Evolutionary conservation across 768 basidiomycete species (phyloP).

Genomic region (Boletus fagicola): DNA sequence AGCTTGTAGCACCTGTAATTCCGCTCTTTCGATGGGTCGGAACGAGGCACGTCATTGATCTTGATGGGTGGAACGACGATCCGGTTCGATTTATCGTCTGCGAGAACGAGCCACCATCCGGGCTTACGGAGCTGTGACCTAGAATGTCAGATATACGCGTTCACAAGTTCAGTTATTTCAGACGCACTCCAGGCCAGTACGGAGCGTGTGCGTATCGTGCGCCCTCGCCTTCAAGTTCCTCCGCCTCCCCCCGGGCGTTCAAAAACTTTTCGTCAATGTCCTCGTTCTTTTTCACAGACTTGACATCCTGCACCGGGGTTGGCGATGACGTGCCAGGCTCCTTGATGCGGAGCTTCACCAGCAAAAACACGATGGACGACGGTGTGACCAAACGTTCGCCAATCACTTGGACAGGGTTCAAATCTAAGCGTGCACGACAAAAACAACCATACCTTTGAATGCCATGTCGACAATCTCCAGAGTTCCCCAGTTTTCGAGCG

Average conservation of each 20-base stretch:
- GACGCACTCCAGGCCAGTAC: conserved; percentile 81
- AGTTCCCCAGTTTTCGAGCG: conserved; percentile 66
- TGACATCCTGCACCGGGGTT: conserved; percentile 39
- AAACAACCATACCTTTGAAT: conserved; percentile 69
- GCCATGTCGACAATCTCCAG: conserved; percentile 77
- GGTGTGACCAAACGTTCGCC: conserved; percentile 88
- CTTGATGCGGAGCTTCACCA: conserved; percentile 76
- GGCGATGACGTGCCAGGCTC: conserved; percentile 44
- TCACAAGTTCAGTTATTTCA: neutral
- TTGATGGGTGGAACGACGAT: conserved; percentile 86
- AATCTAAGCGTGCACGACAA: neutral
- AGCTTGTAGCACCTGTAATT: conserved; percentile 84
- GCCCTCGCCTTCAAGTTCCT: conserved; percentile 50
- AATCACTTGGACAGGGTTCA: conserved; percentile 55
- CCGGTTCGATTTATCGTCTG: conserved; percentile 80
- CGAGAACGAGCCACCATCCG: conserved; percentile 88
- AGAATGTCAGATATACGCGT: neutral
- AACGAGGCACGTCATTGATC: conserved; percentile 73
- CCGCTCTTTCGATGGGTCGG: conserved; percentile 45
- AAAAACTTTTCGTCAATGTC: conserved; percentile 74
- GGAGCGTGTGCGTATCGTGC: conserved; percentile 84
- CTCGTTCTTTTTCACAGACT: conserved; percentile 48
- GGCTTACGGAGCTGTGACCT: conserved; percentile 74
- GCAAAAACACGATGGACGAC: conserved; percentile 81
- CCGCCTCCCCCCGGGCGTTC: conserved; percentile 55